Evolutionary conservation across 129 eudicot species (phyloP), one percentile per base, ranked within the genome.

Genomic region (Helianthus tuberosus): DNA sequence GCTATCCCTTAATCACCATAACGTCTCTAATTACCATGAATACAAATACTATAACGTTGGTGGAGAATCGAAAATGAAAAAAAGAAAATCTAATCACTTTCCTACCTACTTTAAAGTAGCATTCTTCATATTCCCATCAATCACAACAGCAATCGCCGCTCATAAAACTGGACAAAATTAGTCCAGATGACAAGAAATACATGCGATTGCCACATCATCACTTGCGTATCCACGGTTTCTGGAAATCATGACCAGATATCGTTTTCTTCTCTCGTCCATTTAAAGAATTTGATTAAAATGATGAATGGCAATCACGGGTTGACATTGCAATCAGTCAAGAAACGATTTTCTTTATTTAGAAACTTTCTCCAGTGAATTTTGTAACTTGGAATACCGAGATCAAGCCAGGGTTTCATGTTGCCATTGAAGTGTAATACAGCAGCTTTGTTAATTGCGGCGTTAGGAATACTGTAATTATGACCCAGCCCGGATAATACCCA

Each of bases 331-430:
- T 91, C 99, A 52, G 83, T 85, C 79, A 95, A 80, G 81, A 88
- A 83, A 50, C 78, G 89, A 69, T 91, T 86, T 71, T 89, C 87
- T 36, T 74, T 73, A 74, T 77, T 85, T 69, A 95, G 59, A 77
- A 64, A 91, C 55, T 80, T 85, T 68, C 82, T 80, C 99, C 99
- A 91, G 66, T 79, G 79, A 20, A 51, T 47, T 69, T 75, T 88
- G 75, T 88, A 95, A 50, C 50, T 79, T 27, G 90, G 85, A 64
- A 95, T 95, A 52, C 97, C 96, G 27, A 95, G 83, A 61, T 95
- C 99, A 46, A 95, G 93, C 99, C 99, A 95, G 12, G 99, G 99
- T 83, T 95, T 95, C 99, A 91, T 95, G 85, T 92, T 91, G 55
- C 99, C 99, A 29, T 91, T 92, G 71, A 77, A 95, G 79, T 95